Base-by-base conservation (phyloP, 2,329 filamentous ascomycete species). In the Trichoderma sp. region DNA sequence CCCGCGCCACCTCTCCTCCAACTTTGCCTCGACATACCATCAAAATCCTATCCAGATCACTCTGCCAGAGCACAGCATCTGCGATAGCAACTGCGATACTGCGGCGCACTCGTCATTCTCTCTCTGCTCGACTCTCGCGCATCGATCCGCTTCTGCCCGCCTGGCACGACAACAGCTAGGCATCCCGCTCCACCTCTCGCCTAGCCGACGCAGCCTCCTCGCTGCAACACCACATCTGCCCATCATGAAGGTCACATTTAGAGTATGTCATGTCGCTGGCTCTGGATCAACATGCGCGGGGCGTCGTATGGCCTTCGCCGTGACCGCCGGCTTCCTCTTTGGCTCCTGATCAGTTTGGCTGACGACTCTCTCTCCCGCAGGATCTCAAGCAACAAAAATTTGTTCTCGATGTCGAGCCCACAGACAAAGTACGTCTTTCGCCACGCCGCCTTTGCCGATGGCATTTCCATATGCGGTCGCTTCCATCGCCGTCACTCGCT, bases 351-450 rank as follows among this genome's bases (percentile, higher is more conserved):
- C 28, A 39, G 43, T 51, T 8, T 53, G 21, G 57, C 67, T 70
- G 39, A 70, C 57, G 57, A 51, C 56, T 30, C 14, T 62, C n/a
- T 32, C 21, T 64, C 47, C 14, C 26, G 8, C 26, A 98, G 95
- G 96, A 99, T 86, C 89, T 99, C 80, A 98, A 98, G 88, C 96
- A 98, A 84, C 93, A 98, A 83, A 98, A 98, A 87, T 99, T 99
- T 85, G 91, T 91, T 80, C 92, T 99, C 86, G 95, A 98, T 77
- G 93, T 94, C 80, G 95, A 98, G 83, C 93, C 95, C 75, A 91
- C 92, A 76, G 95, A 98, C 81, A 93, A 93, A 82, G 95, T 98
- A 91, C 79, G 92, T 82, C 78, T 60, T 14, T 58, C 15, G 76
- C 79, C 81, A 80, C 75, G 76, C 76, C 71, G 26, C 12, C 8